Evolutionary conservation across 1,139 yeast genomes (phyloP).

Genomic region (Arxiozyma slooffiae): DNA sequence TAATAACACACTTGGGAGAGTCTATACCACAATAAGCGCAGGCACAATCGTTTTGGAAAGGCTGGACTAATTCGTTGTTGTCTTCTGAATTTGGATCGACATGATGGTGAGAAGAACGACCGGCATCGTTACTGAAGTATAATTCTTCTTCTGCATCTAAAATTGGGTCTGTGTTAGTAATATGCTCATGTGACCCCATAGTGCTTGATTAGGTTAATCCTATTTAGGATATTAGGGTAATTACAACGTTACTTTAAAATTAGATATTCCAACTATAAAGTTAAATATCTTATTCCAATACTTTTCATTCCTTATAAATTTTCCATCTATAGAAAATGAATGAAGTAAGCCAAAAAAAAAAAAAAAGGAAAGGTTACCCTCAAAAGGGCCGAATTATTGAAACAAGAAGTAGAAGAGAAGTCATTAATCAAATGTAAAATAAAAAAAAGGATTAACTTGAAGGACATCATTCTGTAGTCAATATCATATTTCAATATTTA

Average conservation of each 20-base stretch:
- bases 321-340: neutral
- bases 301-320: neutral
- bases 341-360: too few relatives aligned
- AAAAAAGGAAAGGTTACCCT: neutral
- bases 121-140: neutral
- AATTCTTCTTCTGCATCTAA: conserved; percentile 4
- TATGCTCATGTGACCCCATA: neutral
- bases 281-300: neutral
- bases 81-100: neutral
- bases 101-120: neutral
- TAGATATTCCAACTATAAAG: neutral
- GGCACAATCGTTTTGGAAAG: neutral
- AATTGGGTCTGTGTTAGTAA: neutral
- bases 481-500: too few relatives aligned
- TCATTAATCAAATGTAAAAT: too few relatives aligned
- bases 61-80: neutral
- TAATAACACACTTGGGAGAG: conserved; percentile 55
- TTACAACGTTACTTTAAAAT: too few relatives aligned
- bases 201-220: neutral
- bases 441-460: too few relatives aligned
- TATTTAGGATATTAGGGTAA: neutral
- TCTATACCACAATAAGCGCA: conserved; percentile 77
- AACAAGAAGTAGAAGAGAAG: neutral
- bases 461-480: too few relatives aligned
- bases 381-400: neutral